These are phyloP conservation scores for Fusarium anguioides DNA, from an alignment of 2,329 filamentous ascomycete species.

Conservation along the genomic window DNA sequence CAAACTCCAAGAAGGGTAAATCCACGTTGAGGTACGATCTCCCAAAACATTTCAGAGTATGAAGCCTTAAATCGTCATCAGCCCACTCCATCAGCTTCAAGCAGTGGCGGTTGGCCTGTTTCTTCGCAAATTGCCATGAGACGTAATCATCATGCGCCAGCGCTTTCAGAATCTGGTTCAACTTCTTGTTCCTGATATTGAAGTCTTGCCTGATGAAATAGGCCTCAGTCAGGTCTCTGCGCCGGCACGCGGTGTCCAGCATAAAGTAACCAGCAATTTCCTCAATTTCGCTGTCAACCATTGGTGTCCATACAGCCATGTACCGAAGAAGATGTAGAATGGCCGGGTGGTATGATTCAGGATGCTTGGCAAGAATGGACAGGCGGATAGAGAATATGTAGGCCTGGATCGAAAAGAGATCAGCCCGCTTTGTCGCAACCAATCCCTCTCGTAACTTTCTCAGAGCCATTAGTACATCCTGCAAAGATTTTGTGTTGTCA, in stretches of 20 bases:
- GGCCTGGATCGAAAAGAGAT: constrained; percentile 86
- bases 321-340: constrained; percentile 79
- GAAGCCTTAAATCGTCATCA: constrained; percentile 76
- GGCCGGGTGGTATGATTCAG: constrained; percentile 90
- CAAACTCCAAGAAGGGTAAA: constrained; percentile 73
- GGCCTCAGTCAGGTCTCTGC: constrained; percentile 78
- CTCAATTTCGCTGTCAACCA: constrained; percentile 77
- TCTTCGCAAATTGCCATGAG: constrained; percentile 76
- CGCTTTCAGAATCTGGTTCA: constrained; percentile 75
- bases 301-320: constrained; percentile 75
- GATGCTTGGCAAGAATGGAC: constrained; percentile 82
- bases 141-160: constrained; percentile 87
- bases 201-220: constrained; percentile 73
- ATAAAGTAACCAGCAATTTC: constrained; percentile 86
- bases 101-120: constrained; percentile 82
- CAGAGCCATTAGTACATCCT: constrained; percentile 82
- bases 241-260: constrained; percentile 88
- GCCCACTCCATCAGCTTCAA: constrained; percentile 84
- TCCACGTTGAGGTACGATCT: constrained; percentile 82
- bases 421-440: constrained; percentile 78
- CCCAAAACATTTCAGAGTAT: constrained; percentile 88
- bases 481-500: constrained; percentile 70
- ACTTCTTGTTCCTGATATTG: constrained; percentile 71
- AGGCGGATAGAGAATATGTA: constrained; percentile 93
- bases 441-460: constrained; percentile 93